These are phyloP conservation scores for Fraxinus paxiana DNA, from an alignment of 305 asterid species.

Conservation along the genomic window DNA sequence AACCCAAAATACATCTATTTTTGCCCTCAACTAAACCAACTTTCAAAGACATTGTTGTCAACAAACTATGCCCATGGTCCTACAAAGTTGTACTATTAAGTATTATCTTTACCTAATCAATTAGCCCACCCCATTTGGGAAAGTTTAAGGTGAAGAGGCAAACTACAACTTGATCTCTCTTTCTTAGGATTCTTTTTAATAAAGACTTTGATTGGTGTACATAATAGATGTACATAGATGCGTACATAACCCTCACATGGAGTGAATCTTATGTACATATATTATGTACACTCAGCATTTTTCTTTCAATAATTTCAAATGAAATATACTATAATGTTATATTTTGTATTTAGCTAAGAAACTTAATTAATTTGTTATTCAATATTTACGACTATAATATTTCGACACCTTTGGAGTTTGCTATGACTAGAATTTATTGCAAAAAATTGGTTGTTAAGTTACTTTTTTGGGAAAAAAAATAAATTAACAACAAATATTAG, in stretches of 20 bases:
- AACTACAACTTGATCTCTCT: constrained; percentile 26
- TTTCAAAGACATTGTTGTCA: not conserved
- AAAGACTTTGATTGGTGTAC: too few relatives aligned
- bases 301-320: too few relatives aligned
- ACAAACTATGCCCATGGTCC: not conserved
- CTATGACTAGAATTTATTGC: not conserved
- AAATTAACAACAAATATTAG: not conserved
- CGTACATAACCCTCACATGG: too few relatives aligned
- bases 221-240: too few relatives aligned
- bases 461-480: too few relatives aligned
- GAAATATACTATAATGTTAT: not conserved
- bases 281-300: too few relatives aligned
- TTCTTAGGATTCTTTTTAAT: not conserved
- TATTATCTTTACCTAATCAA: not conserved
- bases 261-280: too few relatives aligned
- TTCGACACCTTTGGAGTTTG: not conserved
- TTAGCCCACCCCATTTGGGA: constrained; percentile 10
- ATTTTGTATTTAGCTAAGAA: not conserved
- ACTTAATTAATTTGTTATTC: too few relatives aligned
- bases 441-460: not conserved
- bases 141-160: constrained; percentile 26
- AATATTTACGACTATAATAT: too few relatives aligned
- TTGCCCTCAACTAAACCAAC: not conserved
- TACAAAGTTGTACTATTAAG: not conserved
- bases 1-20: not conserved